Conservation (phyloP, 1,284 basidiomycete species). For the Naganishia liquefaciens region DNA sequence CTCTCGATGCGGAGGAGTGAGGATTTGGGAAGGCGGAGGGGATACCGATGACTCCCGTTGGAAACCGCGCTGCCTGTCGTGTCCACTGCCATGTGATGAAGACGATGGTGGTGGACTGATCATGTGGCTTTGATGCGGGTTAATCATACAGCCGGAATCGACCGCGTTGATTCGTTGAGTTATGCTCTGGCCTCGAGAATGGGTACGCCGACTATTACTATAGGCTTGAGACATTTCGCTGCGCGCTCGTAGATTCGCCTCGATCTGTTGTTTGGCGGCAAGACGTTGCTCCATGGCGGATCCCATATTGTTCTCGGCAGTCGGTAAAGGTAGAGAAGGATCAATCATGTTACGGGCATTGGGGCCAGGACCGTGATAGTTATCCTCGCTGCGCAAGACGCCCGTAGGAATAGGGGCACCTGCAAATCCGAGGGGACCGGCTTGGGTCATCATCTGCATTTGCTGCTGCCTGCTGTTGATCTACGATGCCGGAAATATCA, state of each 20-base stretch:
- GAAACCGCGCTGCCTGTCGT: slow-evolving; percentile 5
- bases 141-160: neutral
- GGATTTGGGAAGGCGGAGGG: slow-evolving; percentile 11
- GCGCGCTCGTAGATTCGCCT: slow-evolving; percentile 29
- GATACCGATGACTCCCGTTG: slow-evolving; percentile 3
- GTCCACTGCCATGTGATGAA: slow-evolving; percentile 9
- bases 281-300: slow-evolving; percentile 29
- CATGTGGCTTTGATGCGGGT: slow-evolving; percentile 2
- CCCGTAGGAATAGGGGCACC: neutral
- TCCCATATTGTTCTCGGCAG: slow-evolving; percentile 18
- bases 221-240: slow-evolving; percentile 15
- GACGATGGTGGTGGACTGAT: slow-evolving; percentile 18
- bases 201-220: slow-evolving; percentile 2
- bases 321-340: slow-evolving; percentile 16
- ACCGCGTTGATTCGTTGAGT: slow-evolving; percentile 2
- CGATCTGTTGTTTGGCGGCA: slow-evolving; percentile 31
- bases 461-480: slow-evolving; percentile 14
- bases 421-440: slow-evolving; percentile 1
- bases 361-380: neutral
- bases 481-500: neutral
- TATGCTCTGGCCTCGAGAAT: slow-evolving; percentile 20
- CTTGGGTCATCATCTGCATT: slow-evolving; percentile 14
- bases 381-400: neutral
- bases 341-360: slow-evolving; percentile 15
- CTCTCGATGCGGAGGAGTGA: slow-evolving; percentile 16